Percentiles rank a stretch among this genome's conserved stretches.
These are phyloP conservation scores for Penicillium sp. DNA, from an alignment of 2,329 filamentous ascomycete genomes.

Conservation along the genomic window DNA sequence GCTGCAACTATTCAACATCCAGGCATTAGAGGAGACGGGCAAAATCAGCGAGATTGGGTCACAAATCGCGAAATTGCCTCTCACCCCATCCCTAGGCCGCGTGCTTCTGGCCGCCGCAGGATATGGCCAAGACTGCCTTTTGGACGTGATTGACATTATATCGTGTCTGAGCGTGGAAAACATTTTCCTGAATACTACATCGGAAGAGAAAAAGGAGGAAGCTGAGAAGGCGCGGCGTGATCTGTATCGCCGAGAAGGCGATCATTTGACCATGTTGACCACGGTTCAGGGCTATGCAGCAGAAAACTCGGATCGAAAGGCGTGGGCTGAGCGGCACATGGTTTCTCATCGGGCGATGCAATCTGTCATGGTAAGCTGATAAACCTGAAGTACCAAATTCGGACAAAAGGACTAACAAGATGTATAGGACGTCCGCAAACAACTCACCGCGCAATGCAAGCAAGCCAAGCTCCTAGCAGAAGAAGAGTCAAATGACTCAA, in stretches of 20 bases:
- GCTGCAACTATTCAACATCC: slow-evolving; percentile 72
- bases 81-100: slow-evolving; percentile 74
- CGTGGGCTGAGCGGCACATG: slow-evolving; percentile 57
- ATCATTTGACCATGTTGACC: slow-evolving; percentile 60
- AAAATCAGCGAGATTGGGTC: slow-evolving; percentile 69
- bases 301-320: slow-evolving; percentile 56
- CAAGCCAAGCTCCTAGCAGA: slow-evolving; percentile 40
- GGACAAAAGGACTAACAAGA: slow-evolving; percentile 3
- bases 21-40: slow-evolving; percentile 68
- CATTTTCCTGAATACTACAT: slow-evolving; percentile 57
- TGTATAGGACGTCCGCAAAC: slow-evolving; percentile 55
- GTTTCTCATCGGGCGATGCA: slow-evolving; percentile 63
- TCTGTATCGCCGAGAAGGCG: slow-evolving; percentile 58
- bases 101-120: slow-evolving; percentile 76
- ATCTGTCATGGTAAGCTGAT: slow-evolving; percentile 52
- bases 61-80: slow-evolving; percentile 76
- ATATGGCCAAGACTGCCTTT: slow-evolving; percentile 66
- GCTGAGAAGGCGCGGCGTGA: slow-evolving; percentile 54
- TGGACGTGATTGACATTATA: slow-evolving; percentile 82
- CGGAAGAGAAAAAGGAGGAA: slow-evolving; percentile 58
- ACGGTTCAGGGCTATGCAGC: slow-evolving; percentile 58
- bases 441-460: slow-evolving; percentile 54
- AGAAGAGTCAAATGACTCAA: slow-evolving; percentile 27
- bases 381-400: background rate
- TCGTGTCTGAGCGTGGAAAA: slow-evolving; percentile 63